phyloP scores from a whole-genome alignment of 2,329 filamentous ascomycete genomes.

The Fusarium denticulatum region DNA sequence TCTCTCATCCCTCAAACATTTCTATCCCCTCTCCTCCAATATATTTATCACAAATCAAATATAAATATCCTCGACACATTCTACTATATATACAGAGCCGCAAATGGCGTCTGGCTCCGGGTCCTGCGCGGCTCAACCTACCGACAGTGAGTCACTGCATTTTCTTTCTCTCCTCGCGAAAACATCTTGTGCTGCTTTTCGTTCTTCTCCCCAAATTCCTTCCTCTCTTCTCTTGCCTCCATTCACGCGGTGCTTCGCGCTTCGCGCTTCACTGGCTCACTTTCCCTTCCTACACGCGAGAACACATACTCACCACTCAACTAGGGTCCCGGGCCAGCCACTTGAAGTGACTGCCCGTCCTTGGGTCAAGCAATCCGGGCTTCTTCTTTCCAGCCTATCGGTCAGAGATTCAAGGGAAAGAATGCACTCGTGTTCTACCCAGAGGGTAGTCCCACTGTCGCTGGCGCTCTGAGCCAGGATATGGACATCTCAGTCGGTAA shows the following conservation, averaged over 20 bases:
- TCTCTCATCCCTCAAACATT: not conserved
- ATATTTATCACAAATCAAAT: not conserved
- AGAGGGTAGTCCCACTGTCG: not conserved
- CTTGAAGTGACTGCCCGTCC: not conserved
- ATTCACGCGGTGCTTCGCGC: not conserved
- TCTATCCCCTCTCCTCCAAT: not conserved
- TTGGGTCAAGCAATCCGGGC: too few relatives aligned
- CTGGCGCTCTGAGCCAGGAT: not conserved
- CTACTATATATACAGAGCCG: not conserved
- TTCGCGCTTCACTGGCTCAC: not conserved
- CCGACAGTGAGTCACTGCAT: not conserved
- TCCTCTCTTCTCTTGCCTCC: not conserved
- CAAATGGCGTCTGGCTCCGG: not conserved
- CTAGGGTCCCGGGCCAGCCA: not conserved
- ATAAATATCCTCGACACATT: not conserved
- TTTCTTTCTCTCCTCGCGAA: not conserved
- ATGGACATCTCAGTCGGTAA: slow-evolving; percentile 52
- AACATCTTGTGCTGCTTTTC: not conserved
- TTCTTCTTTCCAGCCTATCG: not conserved
- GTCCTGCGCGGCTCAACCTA: not conserved
- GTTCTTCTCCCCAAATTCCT: not conserved
- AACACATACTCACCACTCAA: not conserved
- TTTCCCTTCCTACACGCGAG: not conserved
- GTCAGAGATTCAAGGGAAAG: not conserved
- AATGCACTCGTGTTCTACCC: not conserved